Evolutionary conservation across 345 rosid species (phyloP), one percentile per base, ranked within the genome.

Genomic region (Passiflora organensis): DNA sequence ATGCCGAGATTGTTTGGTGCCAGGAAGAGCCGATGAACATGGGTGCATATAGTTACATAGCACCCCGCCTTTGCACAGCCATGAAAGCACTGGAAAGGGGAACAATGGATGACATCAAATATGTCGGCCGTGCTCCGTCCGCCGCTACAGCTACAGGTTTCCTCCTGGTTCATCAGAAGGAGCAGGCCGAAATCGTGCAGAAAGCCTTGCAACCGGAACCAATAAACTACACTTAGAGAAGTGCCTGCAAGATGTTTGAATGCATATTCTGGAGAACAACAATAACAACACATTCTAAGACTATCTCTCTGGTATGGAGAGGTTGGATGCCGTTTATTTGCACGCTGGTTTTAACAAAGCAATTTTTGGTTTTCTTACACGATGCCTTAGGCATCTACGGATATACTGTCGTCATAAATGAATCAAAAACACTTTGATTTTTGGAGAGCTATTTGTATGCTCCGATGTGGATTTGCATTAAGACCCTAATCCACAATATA

Each of bases 1-100:
- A 81, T 61, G 85, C 95, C 0, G 87, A 83, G 82, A 65, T 86
- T 0, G 82, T 83, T 24, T 83, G 95, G 95, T 81, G 90, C 77
- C 95, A 86, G 73, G 94, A 86, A 67, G 95, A 86, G 71, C 87
- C 90, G 16, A 86, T 86, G 95, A 86, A 83, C 82, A 86, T 86
- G 91, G 95, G 91, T 48, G 84, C 76, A 36, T 86, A 71, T 45
- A 67, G 4, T 51, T 83, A 86, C 53, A 60, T 80, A 19, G 69
- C 72, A 32, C 91, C 80, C 0, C 89, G 88, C 37, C 89, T 85
- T 15, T 67, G 73, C 70, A 81, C 87, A 0, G 72, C 87, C 53
- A 76, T 81, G 82, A 73, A 71, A 67, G 71, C 78, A 21, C 47
- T 76, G 42, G 44, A 58, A 5, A 72, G 95, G 63, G 90, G 90